Conservation (phyloP, 345 rosid genomes). For the Sisymbrium irio region DNA sequence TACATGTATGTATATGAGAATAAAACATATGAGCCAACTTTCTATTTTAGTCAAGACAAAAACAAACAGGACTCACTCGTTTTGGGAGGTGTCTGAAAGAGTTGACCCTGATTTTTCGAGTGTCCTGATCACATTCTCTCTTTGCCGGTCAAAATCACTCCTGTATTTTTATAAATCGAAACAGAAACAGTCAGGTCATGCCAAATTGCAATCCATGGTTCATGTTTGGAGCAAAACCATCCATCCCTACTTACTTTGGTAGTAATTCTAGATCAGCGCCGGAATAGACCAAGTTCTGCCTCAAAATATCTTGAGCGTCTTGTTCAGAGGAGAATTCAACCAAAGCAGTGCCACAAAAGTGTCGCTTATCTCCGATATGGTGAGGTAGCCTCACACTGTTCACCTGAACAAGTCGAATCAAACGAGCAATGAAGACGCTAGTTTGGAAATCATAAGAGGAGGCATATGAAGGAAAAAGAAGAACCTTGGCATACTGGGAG, state of each 20-base stretch:
- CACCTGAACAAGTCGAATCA: no score
- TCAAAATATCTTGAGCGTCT: slow-evolving; percentile 40
- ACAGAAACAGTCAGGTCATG: slow-evolving; percentile 9
- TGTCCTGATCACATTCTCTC: slow-evolving; percentile 31
- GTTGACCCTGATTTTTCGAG: slow-evolving; percentile 9
- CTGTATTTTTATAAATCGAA: slow-evolving; percentile 22
- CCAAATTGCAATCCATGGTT: not conserved
- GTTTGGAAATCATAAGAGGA: not conserved
- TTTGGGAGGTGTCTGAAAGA: not conserved
- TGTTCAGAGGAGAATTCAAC: slow-evolving; percentile 51
- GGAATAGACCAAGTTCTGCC: slow-evolving; percentile 39
- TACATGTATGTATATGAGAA: not conserved
- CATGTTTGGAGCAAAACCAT: not conserved
- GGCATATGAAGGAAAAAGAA: not conserved
- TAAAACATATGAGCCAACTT: not conserved
- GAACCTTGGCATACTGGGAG: slow-evolving; percentile 46
- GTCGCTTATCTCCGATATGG: slow-evolving; percentile 46
- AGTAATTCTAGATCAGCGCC: slow-evolving; percentile 45
- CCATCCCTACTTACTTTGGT: slow-evolving; percentile 42
- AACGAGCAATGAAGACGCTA: not conserved
- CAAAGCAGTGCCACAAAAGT: slow-evolving; percentile 54
- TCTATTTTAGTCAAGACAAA: not conserved
- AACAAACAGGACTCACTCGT: slow-evolving; percentile 6
- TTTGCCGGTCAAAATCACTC: slow-evolving; percentile 50
- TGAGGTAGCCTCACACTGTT: slow-evolving; percentile 57